Percentiles rank a stretch among this genome's conserved stretches.
These are phyloP conservation scores for Nothophytophthora sp. DNA, from an alignment of 352 stramenopile species.

Conservation along the genomic window DNA sequence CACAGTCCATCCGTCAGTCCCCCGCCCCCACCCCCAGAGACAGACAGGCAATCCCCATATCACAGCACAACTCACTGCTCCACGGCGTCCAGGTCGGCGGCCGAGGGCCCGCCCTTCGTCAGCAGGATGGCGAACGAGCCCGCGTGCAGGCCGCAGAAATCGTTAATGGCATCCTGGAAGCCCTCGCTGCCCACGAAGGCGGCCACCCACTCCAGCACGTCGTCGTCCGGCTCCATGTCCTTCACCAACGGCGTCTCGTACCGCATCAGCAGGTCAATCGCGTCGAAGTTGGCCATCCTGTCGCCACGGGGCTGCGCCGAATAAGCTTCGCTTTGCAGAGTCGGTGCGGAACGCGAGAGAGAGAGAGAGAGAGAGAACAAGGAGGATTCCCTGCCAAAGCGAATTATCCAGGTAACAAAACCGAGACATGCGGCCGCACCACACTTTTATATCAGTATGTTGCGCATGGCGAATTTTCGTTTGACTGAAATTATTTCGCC, in stretches of 20 bases:
- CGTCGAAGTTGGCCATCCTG: slow-evolving; percentile 63
- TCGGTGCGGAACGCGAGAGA: too few relatives aligned
- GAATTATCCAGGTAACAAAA: too few relatives aligned
- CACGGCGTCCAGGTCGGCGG: slow-evolving; percentile 60
- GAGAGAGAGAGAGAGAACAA: too few relatives aligned
- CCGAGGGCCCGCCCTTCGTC: slow-evolving; percentile 56
- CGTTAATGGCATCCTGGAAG: slow-evolving; percentile 67
- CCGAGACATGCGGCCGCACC: too few relatives aligned
- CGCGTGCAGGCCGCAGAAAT: slow-evolving; percentile 61
- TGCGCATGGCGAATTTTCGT: too few relatives aligned
- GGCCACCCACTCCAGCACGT: slow-evolving; percentile 82
- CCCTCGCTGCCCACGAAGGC: slow-evolving; percentile 70
- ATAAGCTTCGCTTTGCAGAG: slow-evolving; percentile 5
- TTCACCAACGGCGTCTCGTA: slow-evolving; percentile 83
- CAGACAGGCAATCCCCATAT: neutral
- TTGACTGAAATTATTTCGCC: too few relatives aligned
- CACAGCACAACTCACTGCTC: slow-evolving; percentile 37
- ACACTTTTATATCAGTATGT: too few relatives aligned
- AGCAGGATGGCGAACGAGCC: slow-evolving; percentile 66
- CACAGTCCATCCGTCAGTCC: neutral
- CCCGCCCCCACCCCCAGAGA: neutral
- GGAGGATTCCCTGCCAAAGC: too few relatives aligned
- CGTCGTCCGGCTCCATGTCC: slow-evolving; percentile 79
- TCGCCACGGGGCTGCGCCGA: neutral
- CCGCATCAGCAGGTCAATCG: slow-evolving; percentile 75